Evolutionary conservation across 257 asterid species (phyloP), one percentile per base, ranked within the genome.

Genomic region (Solanum virginianum): DNA sequence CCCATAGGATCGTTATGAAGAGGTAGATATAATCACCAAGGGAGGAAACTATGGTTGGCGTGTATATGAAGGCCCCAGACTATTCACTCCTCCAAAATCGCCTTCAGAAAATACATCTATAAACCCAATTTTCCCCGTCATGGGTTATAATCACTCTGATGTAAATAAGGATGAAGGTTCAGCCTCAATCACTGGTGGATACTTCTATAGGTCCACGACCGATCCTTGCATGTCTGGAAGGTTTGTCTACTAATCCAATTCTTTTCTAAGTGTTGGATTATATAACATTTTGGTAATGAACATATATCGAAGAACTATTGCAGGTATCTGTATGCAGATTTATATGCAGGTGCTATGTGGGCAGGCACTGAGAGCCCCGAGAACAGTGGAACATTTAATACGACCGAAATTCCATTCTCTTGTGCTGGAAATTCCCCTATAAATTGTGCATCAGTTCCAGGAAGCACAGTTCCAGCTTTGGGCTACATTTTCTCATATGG

Each of bases 1-100:
- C 70, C 36, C 81, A 80, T 85, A 96, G 99, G 97, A 96, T 90
- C 32, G 0, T 4, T 93, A 89, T 65, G 99, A 96, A 89, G 98
- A 95, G 89, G 98, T 96, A 79, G 87, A 96, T 88, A 77, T 95
- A 80, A 91, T 95, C 87, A 92, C 95, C 74, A 96, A 91, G 86
- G 88, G 84, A 13, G 99, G 98, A 69, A 96, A 96, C 88, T 96
- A 96, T 47, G 99, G 99, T 29, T 96, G 99, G 99, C 94, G 90
- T 55, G 80, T 72, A 17, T 95, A 91, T 0, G 98, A 96, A 85
- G 99, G 99, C 29, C 86, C 86, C 72, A 71, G 68, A 29, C 63
- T 11, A 17, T 91, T 55, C 82, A 80, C 70, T 14, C 91, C 97
- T 66, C 82, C 89, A 65, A 70, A 68, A 8, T 49, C 94, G 4